Conservation (phyloP, 2,329 filamentous ascomycete genomes). For the Ascochyta clinopodiicola region DNA sequence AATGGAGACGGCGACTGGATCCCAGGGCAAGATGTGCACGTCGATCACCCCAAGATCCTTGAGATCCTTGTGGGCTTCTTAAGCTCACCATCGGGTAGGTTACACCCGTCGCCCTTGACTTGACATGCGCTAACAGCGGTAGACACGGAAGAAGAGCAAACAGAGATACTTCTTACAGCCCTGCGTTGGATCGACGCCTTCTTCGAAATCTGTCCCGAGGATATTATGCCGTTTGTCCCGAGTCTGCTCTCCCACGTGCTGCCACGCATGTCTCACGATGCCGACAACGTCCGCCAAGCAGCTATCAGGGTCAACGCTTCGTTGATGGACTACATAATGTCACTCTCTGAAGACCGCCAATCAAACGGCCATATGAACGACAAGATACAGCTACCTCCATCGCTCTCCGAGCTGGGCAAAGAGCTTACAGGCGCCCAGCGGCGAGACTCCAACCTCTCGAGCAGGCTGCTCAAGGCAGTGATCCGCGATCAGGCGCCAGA, state of each 20-base stretch:
- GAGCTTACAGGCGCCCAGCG: slow-evolving; percentile 51
- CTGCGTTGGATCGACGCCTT: slow-evolving; percentile 96
- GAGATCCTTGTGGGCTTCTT: slow-evolving; percentile 91
- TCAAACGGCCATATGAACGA: slow-evolving; percentile 44
- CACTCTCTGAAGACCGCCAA: slow-evolving; percentile 69
- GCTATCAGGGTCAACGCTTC: slow-evolving; percentile 89
- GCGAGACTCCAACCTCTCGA: slow-evolving; percentile 48
- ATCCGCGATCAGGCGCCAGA: slow-evolving; percentile 43
- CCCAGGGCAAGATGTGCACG: slow-evolving; percentile 93
- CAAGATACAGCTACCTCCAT: slow-evolving; percentile 52
- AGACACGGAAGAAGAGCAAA: slow-evolving; percentile 67
- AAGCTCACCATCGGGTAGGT: slow-evolving; percentile 76
- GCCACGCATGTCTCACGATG: slow-evolving; percentile 90
- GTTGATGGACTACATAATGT: slow-evolving; percentile 92
- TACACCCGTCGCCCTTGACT: not conserved
- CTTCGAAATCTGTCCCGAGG: slow-evolving; percentile 95
- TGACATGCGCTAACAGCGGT: slow-evolving; percentile 25
- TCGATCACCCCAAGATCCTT: slow-evolving; percentile 89
- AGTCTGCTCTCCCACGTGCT: slow-evolving; percentile 89
- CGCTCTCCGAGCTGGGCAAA: slow-evolving; percentile 48
- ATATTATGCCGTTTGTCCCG: slow-evolving; percentile 93
- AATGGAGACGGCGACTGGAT: slow-evolving; percentile 91
- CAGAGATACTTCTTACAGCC: slow-evolving; percentile 85
- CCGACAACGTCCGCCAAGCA: slow-evolving; percentile 86
- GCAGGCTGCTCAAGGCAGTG: slow-evolving; percentile 43